phyloP scores from a whole-genome alignment of 495 filamentous ascomycete species.

The Penicillium alfredii region DNA sequence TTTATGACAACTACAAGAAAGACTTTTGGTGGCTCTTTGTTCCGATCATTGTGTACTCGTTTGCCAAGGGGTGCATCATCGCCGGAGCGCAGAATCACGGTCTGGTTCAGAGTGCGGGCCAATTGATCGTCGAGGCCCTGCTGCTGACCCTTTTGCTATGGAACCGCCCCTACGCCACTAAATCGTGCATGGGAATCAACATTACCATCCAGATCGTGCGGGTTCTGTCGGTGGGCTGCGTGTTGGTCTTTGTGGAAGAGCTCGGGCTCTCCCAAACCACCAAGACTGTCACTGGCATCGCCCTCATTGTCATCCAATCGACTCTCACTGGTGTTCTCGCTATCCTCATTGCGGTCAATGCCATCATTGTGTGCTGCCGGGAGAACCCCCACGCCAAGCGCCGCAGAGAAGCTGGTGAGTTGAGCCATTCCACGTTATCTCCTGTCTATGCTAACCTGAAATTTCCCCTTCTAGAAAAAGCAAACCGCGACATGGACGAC shows the following conservation, averaged over 20 bases:
- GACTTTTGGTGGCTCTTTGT: constrained; percentile 97
- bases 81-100: constrained; percentile 85
- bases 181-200: constrained; percentile 87
- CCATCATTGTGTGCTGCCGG: constrained; percentile 71
- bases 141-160: constrained; percentile 69
- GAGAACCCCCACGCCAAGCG: constrained; percentile 84
- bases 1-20: constrained; percentile 92
- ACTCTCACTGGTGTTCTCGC: constrained; percentile 76
- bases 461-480: constrained; percentile 54
- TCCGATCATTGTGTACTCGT: constrained; percentile 86
- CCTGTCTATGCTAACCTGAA: not conserved
- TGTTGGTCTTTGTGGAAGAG: constrained; percentile 90
- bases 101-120: constrained; percentile 67
- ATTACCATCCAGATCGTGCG: constrained; percentile 89
- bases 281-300: constrained; percentile 88
- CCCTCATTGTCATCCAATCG: constrained; percentile 84
- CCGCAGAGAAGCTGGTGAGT: constrained; percentile 79
- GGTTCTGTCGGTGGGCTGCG: constrained; percentile 83
- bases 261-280: constrained; percentile 87
- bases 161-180: constrained; percentile 78
- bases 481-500: constrained; percentile 73
- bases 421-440: not conserved
- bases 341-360: constrained; percentile 86
- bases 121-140: constrained; percentile 73
- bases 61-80: constrained; percentile 81